Evolutionary conservation across 257 asterid species (phyloP).

Genomic region (Solanum chmielewskii): DNA sequence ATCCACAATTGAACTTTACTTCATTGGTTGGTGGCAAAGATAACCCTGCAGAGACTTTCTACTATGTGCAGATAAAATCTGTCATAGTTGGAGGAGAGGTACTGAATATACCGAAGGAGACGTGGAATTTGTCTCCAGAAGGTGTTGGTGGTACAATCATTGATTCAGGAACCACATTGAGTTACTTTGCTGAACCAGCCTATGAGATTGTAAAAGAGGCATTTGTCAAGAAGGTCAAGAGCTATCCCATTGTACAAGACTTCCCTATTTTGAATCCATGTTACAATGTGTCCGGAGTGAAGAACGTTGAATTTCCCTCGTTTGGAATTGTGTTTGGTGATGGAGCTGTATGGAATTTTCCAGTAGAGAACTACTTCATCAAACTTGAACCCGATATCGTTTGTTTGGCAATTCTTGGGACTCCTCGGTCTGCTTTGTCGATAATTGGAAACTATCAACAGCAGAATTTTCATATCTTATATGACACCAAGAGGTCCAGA

Average conservation of each 20-base stretch:
- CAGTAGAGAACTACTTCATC: slow-evolving; percentile 69
- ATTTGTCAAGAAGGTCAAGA: slow-evolving; percentile 33
- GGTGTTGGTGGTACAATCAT: slow-evolving; percentile 76
- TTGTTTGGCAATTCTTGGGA: slow-evolving; percentile 82
- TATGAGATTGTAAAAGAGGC: slow-evolving; percentile 54
- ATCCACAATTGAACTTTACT: slow-evolving; percentile 64
- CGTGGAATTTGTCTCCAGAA: slow-evolving; percentile 41
- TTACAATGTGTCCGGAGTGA: slow-evolving; percentile 61
- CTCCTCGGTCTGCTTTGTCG: slow-evolving; percentile 59
- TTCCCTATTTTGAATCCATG: slow-evolving; percentile 77
- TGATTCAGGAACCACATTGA: slow-evolving; percentile 84
- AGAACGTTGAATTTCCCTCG: slow-evolving; percentile 41
- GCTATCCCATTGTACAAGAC: slow-evolving; percentile 40
- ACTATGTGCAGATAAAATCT: slow-evolving; percentile 59
- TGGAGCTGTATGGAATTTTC: slow-evolving; percentile 90
- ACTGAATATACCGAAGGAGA: slow-evolving; percentile 46
- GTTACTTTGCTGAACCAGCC: slow-evolving; percentile 76
- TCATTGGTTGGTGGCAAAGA: slow-evolving; percentile 37
- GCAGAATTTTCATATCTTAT: slow-evolving; percentile 76
- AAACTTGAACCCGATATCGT: slow-evolving; percentile 51
- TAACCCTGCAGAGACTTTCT: slow-evolving; percentile 63
- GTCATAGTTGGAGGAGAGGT: slow-evolving; percentile 63
- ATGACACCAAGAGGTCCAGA: slow-evolving; percentile 64
- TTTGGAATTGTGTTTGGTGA: slow-evolving; percentile 64
- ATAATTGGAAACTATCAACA: slow-evolving; percentile 91